A percentile compares a stretch with the other conserved stretches of the same genome.
Conservation (phyloP, 345 rosid species). For the Arabis hirsuta region DNA sequence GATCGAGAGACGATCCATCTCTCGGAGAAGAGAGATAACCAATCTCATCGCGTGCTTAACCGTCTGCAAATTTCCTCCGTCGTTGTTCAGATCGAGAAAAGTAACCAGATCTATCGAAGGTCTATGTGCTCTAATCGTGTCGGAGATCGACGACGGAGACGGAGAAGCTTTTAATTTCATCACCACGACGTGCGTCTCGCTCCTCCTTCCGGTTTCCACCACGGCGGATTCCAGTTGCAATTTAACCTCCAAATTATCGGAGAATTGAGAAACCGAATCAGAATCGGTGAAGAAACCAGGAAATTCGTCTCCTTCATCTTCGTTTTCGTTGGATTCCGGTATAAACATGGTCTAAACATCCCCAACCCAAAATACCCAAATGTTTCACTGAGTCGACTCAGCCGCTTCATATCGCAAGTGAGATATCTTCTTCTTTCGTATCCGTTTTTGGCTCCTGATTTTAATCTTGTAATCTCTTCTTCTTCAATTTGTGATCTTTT, state of each 20-base stretch:
- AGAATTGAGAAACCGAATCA: conserved; percentile 18
- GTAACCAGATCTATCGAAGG: conserved; percentile 80
- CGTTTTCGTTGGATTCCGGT: too few species aligned
- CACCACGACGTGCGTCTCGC: conserved; percentile 60
- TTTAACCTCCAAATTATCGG: conserved; percentile 51
- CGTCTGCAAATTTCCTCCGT: conserved; percentile 50
- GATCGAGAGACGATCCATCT: conserved; percentile 77
- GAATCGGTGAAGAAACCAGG: too few species aligned
- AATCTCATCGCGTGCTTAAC: conserved; percentile 68
- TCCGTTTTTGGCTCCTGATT: too few species aligned
- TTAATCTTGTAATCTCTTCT: too few species aligned
- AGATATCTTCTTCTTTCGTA: too few species aligned
- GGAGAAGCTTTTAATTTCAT: conserved; percentile 70
- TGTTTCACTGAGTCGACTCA: too few species aligned
- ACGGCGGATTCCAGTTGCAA: conserved; percentile 73
- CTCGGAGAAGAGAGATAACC: conserved; percentile 10
- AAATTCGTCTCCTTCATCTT: too few species aligned
- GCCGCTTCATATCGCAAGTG: too few species aligned
- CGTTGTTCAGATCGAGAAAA: conserved; percentile 67
- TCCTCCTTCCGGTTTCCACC: conserved; percentile 58
- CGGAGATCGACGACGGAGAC: conserved; percentile 24
- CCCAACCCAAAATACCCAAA: too few species aligned
- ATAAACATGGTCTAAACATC: too few species aligned
- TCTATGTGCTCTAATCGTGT: conserved; percentile 45
- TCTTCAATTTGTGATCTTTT: too few species aligned